A percentile compares a stretch with the other conserved stretches of the same genome.
Conservation (phyloP, 805 yeast species). For the Starmerella stellata region DNA sequence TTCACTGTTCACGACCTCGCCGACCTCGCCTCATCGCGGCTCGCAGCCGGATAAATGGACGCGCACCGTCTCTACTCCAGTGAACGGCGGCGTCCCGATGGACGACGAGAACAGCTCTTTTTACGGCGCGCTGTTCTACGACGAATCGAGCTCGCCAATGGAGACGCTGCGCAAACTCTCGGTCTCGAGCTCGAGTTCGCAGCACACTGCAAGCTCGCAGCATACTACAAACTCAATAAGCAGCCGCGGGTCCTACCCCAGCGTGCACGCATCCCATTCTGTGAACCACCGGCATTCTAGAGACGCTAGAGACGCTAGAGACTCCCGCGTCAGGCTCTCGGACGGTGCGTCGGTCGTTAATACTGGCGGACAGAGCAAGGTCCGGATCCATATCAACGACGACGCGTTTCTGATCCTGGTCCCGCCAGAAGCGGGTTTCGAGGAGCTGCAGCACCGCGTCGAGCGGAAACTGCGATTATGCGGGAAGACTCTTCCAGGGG, state of each 20-base stretch:
- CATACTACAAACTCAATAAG: not conserved
- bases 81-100: slow-evolving; percentile 3
- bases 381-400: slow-evolving; percentile 22
- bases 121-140: slow-evolving; percentile 11
- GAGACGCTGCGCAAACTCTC: slow-evolving; percentile 14
- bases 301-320: not conserved
- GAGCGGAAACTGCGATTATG: slow-evolving; percentile 38
- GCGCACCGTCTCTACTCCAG: slow-evolving; percentile 5
- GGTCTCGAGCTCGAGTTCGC: slow-evolving; percentile 12
- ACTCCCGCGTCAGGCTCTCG: not conserved
- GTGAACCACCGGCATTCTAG: not conserved
- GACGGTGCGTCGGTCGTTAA: not conserved
- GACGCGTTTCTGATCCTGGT: slow-evolving; percentile 47
- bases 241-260: not conserved
- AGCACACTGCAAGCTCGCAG: slow-evolving; percentile 5
- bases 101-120: slow-evolving; percentile 8
- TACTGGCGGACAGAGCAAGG: slow-evolving; percentile 18
- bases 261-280: not conserved
- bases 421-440: slow-evolving; percentile 33
- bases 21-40: slow-evolving; percentile 1
- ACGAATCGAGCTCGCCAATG: slow-evolving; percentile 10
- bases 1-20: not conserved
- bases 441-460: slow-evolving; percentile 39
- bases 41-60: slow-evolving; percentile 3
- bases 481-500: slow-evolving; percentile 24